Base-by-base conservation (phyloP, 345 rosid species). In the Reutealis trisperma region DNA sequence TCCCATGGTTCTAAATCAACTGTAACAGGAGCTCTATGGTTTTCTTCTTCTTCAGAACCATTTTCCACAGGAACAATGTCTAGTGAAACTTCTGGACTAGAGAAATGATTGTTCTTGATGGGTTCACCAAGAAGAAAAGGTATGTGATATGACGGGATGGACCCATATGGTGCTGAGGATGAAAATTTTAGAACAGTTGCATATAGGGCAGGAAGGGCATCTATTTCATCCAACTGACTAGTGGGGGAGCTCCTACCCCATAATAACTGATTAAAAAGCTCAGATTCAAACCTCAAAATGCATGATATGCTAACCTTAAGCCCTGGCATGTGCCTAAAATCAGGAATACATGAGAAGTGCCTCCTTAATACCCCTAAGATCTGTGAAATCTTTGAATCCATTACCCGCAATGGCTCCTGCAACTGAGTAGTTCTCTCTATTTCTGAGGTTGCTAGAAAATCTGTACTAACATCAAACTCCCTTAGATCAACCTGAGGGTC, bases 121-220 rank as follows among this genome's bases (percentile, higher is more conserved):
- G 98, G 85, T 69, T 93, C 93, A 52, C 98, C 97, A 18, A 88
- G 87, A 77, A 95, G 98, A 84, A 93, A 92, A 61, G 99, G 99
- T 83, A 95, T 84, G 69, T 81, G 97, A 80, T 87, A 83, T 14
- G 88, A 80, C 47, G 91, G 90, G 79, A 96, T 93, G 80, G 94
- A 84, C 54, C 97, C 97, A 75, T 92, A 96, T 18, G 93, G 92
- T 51, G 98, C 93, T 3, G 92, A 83, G 57, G 99, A 92, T 74
- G 97, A 92, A 85, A 96, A 92, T 77, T 86, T 93, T 72, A 93
- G 91, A 78, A 93, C 91, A n/a, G 90, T 93, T 1, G 97, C 96
- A 68, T 89, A 96, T 47, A 96, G 72, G 15, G 98, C 97, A 52
- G 94, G 93, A 85, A 90, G 85, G 37, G 86, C 74, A 80, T 89